A percentile compares a stretch with the other conserved stretches of the same genome.
Conservation (phyloP, 2,329 filamentous ascomycete species). For the Hypoxylon sp. region DNA sequence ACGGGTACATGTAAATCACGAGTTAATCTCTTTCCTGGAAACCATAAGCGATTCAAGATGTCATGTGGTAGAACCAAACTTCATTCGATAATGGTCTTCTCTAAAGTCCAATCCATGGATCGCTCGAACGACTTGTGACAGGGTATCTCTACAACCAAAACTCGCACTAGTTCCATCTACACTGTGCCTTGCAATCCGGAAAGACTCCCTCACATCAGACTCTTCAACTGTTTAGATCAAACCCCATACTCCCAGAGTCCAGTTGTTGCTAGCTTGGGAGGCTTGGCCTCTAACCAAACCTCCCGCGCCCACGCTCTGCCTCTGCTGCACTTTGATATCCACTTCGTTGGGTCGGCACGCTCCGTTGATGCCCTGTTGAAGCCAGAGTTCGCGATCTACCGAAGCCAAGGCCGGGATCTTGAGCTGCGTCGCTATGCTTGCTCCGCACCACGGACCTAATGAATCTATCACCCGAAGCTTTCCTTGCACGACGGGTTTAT, state of each 20-base stretch:
- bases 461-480: constrained; percentile 76
- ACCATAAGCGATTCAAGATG: not conserved
- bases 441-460: constrained; percentile 81
- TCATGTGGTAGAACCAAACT: not conserved
- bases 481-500: constrained; percentile 65
- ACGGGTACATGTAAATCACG: not conserved
- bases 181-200: constrained; percentile 12
- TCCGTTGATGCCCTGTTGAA: constrained; percentile 75
- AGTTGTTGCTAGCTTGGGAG: constrained; percentile 61
- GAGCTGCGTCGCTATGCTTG: constrained; percentile 77
- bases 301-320: constrained; percentile 75
- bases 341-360: constrained; percentile 73
- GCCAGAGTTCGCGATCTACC: constrained; percentile 79
- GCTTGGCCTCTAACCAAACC: constrained; percentile 62
- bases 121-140: constrained; percentile 25
- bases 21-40: not conserved
- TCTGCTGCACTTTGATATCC: constrained; percentile 67
- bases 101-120: constrained; percentile 6
- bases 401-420: constrained; percentile 78
- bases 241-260: constrained; percentile 76
- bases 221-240: constrained; percentile 56
- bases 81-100: constrained; percentile 13
- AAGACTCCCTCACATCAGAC: constrained; percentile 1
- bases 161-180: constrained; percentile 16
- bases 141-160: constrained; percentile 41